These are phyloP conservation scores for Vaccinium darrowii DNA, from an alignment of 148 eudicot genomes.

Conservation along the genomic window DNA sequence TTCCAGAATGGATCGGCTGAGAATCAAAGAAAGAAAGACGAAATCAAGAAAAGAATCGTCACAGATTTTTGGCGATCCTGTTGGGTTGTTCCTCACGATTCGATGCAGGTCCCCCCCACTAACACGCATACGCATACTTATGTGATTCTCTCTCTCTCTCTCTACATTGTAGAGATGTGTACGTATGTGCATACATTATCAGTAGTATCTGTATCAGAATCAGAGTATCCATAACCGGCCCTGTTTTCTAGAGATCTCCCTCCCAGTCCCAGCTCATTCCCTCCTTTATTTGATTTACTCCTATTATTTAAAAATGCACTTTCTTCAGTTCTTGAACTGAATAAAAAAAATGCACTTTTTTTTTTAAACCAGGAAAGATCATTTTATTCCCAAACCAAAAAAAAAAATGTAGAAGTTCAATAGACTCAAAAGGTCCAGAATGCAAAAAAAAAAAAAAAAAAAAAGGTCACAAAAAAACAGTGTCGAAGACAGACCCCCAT, in stretches of 20 bases:
- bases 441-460: too few species aligned
- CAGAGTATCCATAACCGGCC: neutral
- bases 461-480: too few species aligned
- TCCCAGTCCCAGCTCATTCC: conserved; percentile 5
- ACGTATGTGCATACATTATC: neutral
- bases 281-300: neutral
- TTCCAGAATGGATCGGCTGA: neutral
- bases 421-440: too few species aligned
- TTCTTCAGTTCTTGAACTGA: too few species aligned
- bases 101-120: neutral
- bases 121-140: neutral
- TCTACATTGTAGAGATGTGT: neutral
- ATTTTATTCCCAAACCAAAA: too few species aligned
- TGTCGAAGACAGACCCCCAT: too few species aligned
- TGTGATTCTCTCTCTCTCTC: neutral
- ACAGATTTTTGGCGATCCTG: neutral
- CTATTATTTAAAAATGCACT: too few species aligned
- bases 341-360: too few species aligned
- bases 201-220: neutral
- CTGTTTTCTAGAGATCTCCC: neutral
- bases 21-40: neutral
- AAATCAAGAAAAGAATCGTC: neutral
- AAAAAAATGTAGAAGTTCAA: too few species aligned
- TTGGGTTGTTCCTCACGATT: neutral
- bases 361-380: too few species aligned